Evolutionary conservation across 2,329 filamentous ascomycete species (phyloP), one percentile per base, ranked within the genome.

Genomic region (Aspergillus thermomutatus): DNA sequence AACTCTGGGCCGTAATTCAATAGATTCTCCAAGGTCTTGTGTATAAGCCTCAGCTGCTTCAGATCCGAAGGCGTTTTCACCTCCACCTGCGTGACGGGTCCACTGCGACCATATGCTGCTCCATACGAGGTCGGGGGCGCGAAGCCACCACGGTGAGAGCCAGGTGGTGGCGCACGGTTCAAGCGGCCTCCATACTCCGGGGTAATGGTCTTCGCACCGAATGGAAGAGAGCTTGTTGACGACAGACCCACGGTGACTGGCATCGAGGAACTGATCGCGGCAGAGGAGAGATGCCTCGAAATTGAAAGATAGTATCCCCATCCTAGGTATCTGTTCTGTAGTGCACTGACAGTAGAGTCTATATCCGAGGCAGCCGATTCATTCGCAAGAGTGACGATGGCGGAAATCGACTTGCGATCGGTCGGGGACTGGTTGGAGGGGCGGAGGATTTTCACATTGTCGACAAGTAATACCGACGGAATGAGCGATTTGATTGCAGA

Each of bases 281-380:
- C 86, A 2, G 91, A 95, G 0, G 91, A 95, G 3, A 96, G 81
- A 75, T 95, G 90, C 9, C 91, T 82, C 58, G 92, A 90, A 47
- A 96, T 81, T 6, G 85, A 88, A 2, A 97, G 79, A 72, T 92
- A 88, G 76, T 88, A 91, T 4, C 92, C 92, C 70, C 86, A 91
- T 17, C 92, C 92, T 17, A 96, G 78, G 70, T 97, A 96, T 63
- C 83, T 86, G 62, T 94, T 92, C 69, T 95, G 90, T 31, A 96
- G 77, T 3, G 83, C 77, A 68, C 87, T 93, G 52, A 96, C 90
- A 0, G 87, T 84, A 3, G 85, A 82, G 67, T 97, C 92, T 53
- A 97, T 92, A 55, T 95, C 90, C 25, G 87, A 89, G 0, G 88
- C 89, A 0, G 91, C 85, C 0, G 91, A 94, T 62, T 94, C 90